Percentiles rank a stretch among this genome's conserved stretches.
Evolutionary conservation across 148 eudicot genomes (phyloP).

Genomic region (Heliamphora exappendiculata): DNA sequence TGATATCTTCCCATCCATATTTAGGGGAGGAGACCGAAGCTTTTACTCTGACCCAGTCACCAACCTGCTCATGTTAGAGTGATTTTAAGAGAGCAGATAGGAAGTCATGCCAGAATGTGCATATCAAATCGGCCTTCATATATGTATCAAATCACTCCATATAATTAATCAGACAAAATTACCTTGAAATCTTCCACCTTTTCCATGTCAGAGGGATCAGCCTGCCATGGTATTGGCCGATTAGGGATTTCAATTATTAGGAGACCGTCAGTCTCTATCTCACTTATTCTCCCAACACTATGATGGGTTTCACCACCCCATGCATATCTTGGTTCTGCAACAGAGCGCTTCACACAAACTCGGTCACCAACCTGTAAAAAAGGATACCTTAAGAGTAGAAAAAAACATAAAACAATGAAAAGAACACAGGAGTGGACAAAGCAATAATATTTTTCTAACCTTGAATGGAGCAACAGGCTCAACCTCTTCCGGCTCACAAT

Average conservation of each 20-base stretch:
- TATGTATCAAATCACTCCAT: not conserved
- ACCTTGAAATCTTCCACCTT: slow-evolving; percentile 97
- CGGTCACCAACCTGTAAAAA: slow-evolving; percentile 72
- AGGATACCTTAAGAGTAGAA: not conserved
- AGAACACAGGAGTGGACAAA: not conserved
- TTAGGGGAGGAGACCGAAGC: slow-evolving; percentile 97
- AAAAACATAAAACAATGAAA: slow-evolving; percentile 10
- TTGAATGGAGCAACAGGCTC: slow-evolving; percentile 87
- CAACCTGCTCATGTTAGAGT: slow-evolving; percentile 48
- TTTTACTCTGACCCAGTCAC: slow-evolving; percentile 93
- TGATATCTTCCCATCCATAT: slow-evolving; percentile 97
- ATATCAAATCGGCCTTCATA: not conserved
- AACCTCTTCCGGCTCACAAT: slow-evolving; percentile 99
- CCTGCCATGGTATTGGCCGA: slow-evolving; percentile 98
- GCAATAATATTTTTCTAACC: slow-evolving; percentile 29
- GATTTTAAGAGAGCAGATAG: not conserved
- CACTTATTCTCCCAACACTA: slow-evolving; percentile 89
- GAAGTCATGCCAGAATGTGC: not conserved
- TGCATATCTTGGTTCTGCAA: slow-evolving; percentile 96
- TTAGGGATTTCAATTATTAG: slow-evolving; percentile 88
- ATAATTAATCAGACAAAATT: slow-evolving; percentile 18
- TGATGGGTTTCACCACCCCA: slow-evolving; percentile 99
- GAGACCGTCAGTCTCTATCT: slow-evolving; percentile 91
- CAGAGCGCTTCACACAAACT: slow-evolving; percentile 92
- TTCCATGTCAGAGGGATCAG: slow-evolving; percentile 99